These are phyloP conservation scores for Tetrahymena borealis DNA, from an alignment of 73 alveolate species.

Conservation along the genomic window DNA sequence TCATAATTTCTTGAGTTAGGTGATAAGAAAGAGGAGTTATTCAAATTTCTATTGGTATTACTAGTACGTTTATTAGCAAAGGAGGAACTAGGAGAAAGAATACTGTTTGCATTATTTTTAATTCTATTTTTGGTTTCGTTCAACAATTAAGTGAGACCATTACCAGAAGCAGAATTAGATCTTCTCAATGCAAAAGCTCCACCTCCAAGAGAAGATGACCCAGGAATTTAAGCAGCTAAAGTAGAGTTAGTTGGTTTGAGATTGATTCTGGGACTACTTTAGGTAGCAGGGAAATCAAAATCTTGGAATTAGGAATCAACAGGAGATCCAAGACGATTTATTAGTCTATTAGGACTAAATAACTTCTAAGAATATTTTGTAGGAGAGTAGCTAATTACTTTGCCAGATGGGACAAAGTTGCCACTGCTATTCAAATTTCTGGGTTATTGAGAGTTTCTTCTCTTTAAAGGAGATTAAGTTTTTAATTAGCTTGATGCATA, in stretches of 20 bases:
- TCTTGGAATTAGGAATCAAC: neutral
- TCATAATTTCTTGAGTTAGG: neutral
- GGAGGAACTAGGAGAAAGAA: neutral
- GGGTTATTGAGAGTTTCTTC: neutral
- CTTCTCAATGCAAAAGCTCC: neutral
- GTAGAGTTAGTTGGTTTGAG: neutral
- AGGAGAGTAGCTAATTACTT: neutral
- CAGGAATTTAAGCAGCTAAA: neutral
- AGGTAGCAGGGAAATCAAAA: neutral
- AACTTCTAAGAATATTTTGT: neutral
- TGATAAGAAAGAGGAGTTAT: neutral
- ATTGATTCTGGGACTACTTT: neutral
- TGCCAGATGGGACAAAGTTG: neutral
- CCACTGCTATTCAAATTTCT: neutral
- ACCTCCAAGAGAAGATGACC: neutral
- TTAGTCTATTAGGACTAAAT: neutral
- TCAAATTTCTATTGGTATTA: neutral
- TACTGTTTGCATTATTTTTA: neutral
- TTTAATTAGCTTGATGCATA: neutral
- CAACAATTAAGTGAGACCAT: neutral
- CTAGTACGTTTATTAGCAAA: neutral
- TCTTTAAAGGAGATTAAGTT: neutral
- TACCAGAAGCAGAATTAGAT: neutral
- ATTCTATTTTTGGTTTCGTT: neutral
- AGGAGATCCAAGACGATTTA: neutral